Evolutionary conservation across 1,284 basidiomycete species (phyloP), one percentile per base, ranked within the genome.

Genomic region (Pseudomicrostroma phylloplanum): DNA sequence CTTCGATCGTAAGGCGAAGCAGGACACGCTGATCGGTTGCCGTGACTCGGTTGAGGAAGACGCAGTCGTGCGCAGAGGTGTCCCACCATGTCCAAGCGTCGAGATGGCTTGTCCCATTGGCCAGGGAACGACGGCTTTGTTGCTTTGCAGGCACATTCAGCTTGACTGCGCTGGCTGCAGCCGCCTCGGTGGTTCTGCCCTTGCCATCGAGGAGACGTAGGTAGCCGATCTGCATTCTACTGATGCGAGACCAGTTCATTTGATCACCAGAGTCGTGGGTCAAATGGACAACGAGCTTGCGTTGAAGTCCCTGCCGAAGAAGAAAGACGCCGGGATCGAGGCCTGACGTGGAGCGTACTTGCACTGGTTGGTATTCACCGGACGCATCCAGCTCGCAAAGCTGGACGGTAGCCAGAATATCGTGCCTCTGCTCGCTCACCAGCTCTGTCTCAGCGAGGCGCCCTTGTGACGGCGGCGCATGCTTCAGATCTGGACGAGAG

Each of bases 281-380:
- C 36, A 97, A 81, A 1, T 85, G 85, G 58, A 98, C 80, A 36
- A 86, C 81, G 57, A 98, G 80, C 23, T 90, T 87, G 25, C 96
- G 85, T 77, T 98, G 94, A 23, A 97, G 81, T 8, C 94, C 94
- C 80, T 97, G 96, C 70, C 92, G 90, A 17, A 97, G 83, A 67
- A 86, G 87, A 79, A 96, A 94, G 13, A 54, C 51, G 9, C 92
- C 92, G 7, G 89, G 87, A 78, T 94, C 92, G 42, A 91, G 82
- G 60, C 82, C 81, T n/a, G 88, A 86, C 63, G 87, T 85, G 3
- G 89, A 87, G 49, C 91, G 81, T 1, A 96, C 91, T 9, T 89
- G 87, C 0, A 93, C 89, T 3, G 92, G 88, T 40, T 82, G 80
- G 79, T 96, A 97, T 60, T 88, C 84, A 36, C 94, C 94, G 65